Conservation (phyloP, 495 filamentous ascomycete species). For the Neurospora sp. region DNA sequence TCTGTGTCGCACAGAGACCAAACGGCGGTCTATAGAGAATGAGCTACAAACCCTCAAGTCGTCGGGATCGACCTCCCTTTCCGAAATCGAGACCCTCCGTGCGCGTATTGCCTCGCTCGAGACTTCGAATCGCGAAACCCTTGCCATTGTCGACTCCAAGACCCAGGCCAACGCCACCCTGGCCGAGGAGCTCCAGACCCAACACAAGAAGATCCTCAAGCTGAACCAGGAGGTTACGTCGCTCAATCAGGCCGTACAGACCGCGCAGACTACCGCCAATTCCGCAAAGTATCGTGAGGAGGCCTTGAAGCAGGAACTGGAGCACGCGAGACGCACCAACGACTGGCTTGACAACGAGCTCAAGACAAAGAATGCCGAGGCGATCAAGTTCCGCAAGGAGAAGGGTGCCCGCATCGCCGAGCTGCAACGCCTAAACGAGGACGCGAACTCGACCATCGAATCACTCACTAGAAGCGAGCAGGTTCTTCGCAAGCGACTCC, state of each 20-base stretch:
- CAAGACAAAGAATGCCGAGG: conserved; percentile 76
- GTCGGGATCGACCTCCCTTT: conserved; percentile 60
- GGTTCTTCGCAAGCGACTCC: conserved; percentile 64
- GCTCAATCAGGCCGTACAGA: conserved; percentile 73
- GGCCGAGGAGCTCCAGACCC: conserved; percentile 71
- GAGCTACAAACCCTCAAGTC: conserved; percentile 75
- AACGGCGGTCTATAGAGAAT: conserved; percentile 49
- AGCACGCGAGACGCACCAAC: conserved; percentile 72
- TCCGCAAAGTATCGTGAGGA: conserved; percentile 82
- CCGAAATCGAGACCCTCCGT: conserved; percentile 66
- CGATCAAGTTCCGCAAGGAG: conserved; percentile 87
- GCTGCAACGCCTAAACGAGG: conserved; percentile 81
- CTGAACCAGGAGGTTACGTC: conserved; percentile 68
- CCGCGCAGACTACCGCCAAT: conserved; percentile 62
- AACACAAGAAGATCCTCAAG: conserved; percentile 79
- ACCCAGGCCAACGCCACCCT: conserved; percentile 76
- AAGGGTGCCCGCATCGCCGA: conserved; percentile 78
- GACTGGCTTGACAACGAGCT: conserved; percentile 88
- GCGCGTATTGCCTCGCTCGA: conserved; percentile 78
- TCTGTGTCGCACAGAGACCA: conserved; percentile 18
- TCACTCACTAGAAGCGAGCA: conserved; percentile 70
- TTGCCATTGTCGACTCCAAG: conserved; percentile 82
- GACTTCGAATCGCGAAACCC: conserved; percentile 78
- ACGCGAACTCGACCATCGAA: conserved; percentile 64
- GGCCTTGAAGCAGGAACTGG: conserved; percentile 76